Evolutionary conservation across 768 basidiomycete genomes (phyloP).

Genomic region (Termitomyces sp.): DNA sequence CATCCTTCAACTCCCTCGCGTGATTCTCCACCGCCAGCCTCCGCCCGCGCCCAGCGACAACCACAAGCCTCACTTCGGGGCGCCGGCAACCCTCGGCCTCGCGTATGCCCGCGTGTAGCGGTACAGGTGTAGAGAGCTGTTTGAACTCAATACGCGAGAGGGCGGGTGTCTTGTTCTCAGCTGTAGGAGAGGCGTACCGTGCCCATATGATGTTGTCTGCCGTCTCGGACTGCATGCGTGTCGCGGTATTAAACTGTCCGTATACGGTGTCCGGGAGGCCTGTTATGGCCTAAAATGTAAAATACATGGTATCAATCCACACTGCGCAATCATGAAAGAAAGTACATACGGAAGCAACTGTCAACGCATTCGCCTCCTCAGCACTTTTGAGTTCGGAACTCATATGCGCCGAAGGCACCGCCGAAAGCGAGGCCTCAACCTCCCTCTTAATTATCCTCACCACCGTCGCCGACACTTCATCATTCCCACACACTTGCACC

Average conservation of each 20-base stretch:
- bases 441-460: conserved; percentile 56
- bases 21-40: conserved; percentile 73
- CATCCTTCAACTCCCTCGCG: conserved; percentile 56
- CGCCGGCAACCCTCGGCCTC: conserved; percentile 28
- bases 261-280: conserved; percentile 69
- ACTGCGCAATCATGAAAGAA: not conserved
- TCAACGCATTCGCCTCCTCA: conserved; percentile 35
- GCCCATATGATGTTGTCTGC: conserved; percentile 80
- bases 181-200: conserved; percentile 39
- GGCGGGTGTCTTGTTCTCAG: conserved; percentile 20
- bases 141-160: conserved; percentile 60
- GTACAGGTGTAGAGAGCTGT: conserved; percentile 47
- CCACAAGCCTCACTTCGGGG: conserved; percentile 38
- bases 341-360: conserved; percentile 43
- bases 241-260: conserved; percentile 56
- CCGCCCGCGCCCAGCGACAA: conserved; percentile 72
- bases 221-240: conserved; percentile 70
- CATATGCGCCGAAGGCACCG: conserved; percentile 23
- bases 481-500: conserved; percentile 73
- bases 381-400: conserved; percentile 17
- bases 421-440: conserved; percentile 13
- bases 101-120: conserved; percentile 53
- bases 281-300: conserved; percentile 23
- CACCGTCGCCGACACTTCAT: conserved; percentile 67
- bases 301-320: not conserved